Conservation (phyloP, 2,329 filamentous ascomycete genomes). For the Pestalotiopsis sp. region DNA sequence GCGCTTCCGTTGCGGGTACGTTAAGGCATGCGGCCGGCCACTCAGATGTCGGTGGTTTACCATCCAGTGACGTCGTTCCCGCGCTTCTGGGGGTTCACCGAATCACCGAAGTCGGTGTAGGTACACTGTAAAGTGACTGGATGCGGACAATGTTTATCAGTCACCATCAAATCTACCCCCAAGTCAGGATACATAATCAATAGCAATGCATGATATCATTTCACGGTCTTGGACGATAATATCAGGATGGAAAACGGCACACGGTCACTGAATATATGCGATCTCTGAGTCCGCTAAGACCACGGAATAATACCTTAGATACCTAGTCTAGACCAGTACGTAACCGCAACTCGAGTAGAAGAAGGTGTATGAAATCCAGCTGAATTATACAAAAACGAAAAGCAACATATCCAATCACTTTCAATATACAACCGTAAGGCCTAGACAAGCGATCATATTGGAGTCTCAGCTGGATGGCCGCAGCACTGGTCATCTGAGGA, state of each 20-base stretch:
- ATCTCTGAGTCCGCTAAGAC: no score
- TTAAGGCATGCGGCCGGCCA: not conserved
- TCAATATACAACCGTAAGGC: not conserved
- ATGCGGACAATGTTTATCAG: not conserved
- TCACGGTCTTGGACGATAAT: no score
- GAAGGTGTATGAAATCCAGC: no score
- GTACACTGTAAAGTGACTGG: not conserved
- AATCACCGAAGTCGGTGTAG: not conserved
- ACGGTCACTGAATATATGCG: no score
- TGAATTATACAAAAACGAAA: no score
- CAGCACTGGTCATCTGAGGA: conserved; percentile 19
- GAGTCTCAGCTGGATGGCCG: not conserved
- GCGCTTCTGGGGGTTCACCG: not conserved
- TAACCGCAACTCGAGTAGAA: no score
- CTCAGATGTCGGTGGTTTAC: not conserved
- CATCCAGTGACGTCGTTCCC: conserved; percentile 9
- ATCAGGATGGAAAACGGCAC: no score
- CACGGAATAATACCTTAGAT: no score
- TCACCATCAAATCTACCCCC: not conserved
- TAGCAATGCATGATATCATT: no score
- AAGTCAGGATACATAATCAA: no score
- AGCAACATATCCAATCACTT: not conserved
- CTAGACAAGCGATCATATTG: not conserved
- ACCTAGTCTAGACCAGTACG: no score
- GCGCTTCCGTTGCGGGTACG: not conserved